phyloP scores from a whole-genome alignment of 108 stramenopile species.

The Cyclostephanos invisitatus region DNA sequence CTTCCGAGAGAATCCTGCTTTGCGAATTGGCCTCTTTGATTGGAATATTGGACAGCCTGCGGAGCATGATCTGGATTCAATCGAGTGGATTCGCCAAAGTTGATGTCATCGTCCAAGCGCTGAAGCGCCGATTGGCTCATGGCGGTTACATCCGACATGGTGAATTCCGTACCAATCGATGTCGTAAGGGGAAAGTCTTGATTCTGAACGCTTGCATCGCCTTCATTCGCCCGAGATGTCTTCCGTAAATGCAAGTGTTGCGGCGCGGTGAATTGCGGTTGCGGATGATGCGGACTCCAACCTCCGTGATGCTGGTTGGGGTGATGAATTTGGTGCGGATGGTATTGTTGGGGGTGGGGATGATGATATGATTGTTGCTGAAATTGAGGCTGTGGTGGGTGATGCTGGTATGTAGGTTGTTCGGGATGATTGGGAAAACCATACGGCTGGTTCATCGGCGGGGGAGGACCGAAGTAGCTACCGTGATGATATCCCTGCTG shows the following conservation, averaged over 20 bases:
- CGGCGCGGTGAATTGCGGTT: conserved; percentile 5
- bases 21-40: not conserved
- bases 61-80: not conserved
- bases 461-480: conserved; percentile 2
- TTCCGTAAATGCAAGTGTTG: conserved; percentile 13
- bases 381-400: conserved; percentile 30
- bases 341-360: not conserved
- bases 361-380: conserved; percentile 12
- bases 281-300: conserved; percentile 12
- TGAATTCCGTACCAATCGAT: conserved; percentile 39
- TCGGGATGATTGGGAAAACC: conserved; percentile 2
- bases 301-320: conserved; percentile 10
- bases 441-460: conserved; percentile 3
- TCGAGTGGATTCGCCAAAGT: conserved; percentile 5
- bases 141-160: conserved; percentile 43
- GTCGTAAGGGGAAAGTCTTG: conserved; percentile 26
- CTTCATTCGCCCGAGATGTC: not conserved
- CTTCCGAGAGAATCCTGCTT: not conserved
- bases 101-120: not conserved
- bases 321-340: not conserved
- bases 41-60: not conserved
- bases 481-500: not conserved
- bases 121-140: conserved; percentile 2
- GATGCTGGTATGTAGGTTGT: conserved; percentile 21
- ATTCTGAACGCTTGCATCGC: not conserved